Conservation (phyloP, 2,329 filamentous ascomycete species). For the Pseudocercospora ulei region DNA sequence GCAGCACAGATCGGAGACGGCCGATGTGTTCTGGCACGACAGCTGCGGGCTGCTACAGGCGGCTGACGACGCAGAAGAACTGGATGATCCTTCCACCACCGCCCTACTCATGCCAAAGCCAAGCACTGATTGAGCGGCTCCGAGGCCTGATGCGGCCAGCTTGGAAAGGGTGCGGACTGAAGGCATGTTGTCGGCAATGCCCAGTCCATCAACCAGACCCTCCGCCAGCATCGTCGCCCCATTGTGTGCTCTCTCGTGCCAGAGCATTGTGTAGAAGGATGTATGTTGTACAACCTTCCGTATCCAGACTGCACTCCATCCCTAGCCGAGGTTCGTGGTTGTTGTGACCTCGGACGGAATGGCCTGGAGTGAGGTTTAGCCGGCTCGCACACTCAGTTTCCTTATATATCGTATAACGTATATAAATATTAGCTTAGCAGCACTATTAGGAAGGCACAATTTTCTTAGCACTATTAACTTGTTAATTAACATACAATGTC, state of each 20-base stretch:
- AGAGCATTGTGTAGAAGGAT: constrained; percentile 12
- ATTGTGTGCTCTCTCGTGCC: background rate
- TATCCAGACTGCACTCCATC: constrained; percentile 6
- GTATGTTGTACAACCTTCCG: constrained; percentile 14
- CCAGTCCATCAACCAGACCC: constrained; percentile 5
- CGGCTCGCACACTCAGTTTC: no score
- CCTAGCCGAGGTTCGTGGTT: background rate
- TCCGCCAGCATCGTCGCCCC: constrained; percentile 7
- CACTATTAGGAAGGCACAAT: no score
- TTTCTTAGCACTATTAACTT: no score
- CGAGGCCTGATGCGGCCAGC: constrained; percentile 28
- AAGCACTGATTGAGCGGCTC: constrained; percentile 27
- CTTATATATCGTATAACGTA: no score
- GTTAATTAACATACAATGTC: no score
- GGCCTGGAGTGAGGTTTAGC: no score
- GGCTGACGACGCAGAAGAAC: constrained; percentile 17
- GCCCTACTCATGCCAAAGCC: constrained; percentile 19
- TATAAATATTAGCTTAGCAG: no score
- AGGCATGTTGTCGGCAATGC: constrained; percentile 27
- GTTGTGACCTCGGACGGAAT: no score
- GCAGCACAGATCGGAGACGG: constrained; percentile 58
- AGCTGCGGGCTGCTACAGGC: constrained; percentile 40
- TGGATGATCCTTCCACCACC: constrained; percentile 8
- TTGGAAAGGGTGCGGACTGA: constrained; percentile 25
- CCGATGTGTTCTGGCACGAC: constrained; percentile 56